These are phyloP conservation scores for Coniferiporia sulphurascens DNA, from an alignment of 1,284 basidiomycete species.

Conservation along the genomic window DNA sequence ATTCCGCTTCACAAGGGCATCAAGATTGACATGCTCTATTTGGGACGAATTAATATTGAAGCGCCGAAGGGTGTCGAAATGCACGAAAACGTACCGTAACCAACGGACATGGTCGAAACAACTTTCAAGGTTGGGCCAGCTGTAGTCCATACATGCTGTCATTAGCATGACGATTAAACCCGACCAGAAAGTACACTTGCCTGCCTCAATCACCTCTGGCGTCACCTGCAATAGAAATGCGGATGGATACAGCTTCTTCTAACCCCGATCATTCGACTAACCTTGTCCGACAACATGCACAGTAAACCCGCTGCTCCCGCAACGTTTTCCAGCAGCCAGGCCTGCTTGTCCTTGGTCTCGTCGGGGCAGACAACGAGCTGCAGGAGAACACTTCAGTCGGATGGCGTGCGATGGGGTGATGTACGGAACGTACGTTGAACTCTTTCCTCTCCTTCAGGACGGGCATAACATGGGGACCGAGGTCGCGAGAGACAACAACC, in stretches of 20 bases:
- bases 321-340: conserved; percentile 79
- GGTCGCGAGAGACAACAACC: conserved; percentile 62
- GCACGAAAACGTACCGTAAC: conserved; percentile 59
- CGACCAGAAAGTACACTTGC: conserved; percentile 36
- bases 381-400: background rate
- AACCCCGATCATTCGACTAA: conserved; percentile 24
- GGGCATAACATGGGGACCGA: conserved; percentile 72
- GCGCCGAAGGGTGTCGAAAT: background rate
- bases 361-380: conserved; percentile 72
- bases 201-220: conserved; percentile 65
- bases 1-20: conserved; percentile 53
- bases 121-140: conserved; percentile 71
- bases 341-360: conserved; percentile 56
- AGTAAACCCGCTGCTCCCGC: conserved; percentile 61
- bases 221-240: conserved; percentile 49
- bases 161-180: background rate
- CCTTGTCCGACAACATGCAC: conserved; percentile 71
- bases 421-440: conserved; percentile 43
- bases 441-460: conserved; percentile 48
- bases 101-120: conserved; percentile 88
- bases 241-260: background rate
- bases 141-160: conserved; percentile 25
- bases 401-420: background rate
- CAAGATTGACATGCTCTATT: conserved; percentile 77
- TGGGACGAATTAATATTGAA: conserved; percentile 1